These are phyloP conservation scores for Leccinum boreale DNA, from an alignment of 768 basidiomycete species.

Conservation along the genomic window DNA sequence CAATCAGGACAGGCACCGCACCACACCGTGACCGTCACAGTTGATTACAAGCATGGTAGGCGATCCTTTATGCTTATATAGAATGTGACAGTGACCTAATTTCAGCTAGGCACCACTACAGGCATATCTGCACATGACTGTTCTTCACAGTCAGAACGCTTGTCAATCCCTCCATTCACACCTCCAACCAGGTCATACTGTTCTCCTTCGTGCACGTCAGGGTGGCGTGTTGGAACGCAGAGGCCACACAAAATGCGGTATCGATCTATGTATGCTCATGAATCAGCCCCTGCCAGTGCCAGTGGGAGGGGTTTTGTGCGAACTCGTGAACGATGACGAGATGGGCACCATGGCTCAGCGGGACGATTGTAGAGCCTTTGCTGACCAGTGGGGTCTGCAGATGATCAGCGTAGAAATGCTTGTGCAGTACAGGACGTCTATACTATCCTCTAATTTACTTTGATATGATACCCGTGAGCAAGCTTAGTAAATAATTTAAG, in stretches of 20 bases:
- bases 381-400: constrained; percentile 83
- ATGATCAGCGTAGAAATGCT: constrained; percentile 94
- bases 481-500: too few species aligned
- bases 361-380: constrained; percentile 91
- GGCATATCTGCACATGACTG: constrained; percentile 98
- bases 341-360: constrained; percentile 88
- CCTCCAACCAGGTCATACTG: constrained; percentile 90
- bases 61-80: neutral
- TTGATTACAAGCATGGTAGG: constrained; percentile 86
- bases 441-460: neutral
- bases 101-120: constrained; percentile 72
- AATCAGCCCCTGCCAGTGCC: constrained; percentile 50
- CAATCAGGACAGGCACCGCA: constrained; percentile 88
- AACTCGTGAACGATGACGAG: constrained; percentile 90
- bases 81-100: neutral
- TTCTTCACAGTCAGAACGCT: constrained; percentile 82
- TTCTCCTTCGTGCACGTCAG: constrained; percentile 81
- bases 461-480: neutral
- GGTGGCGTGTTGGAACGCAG: constrained; percentile 82
- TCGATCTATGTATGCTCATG: constrained; percentile 83
- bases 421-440: constrained; percentile 37
- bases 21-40: constrained; percentile 91
- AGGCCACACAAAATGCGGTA: constrained; percentile 90
- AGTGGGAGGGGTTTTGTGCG: constrained; percentile 83
- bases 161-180: constrained; percentile 51